These are phyloP conservation scores for Lindgomyces ingoldianus DNA, from an alignment of 495 filamentous ascomycete species.

Conservation along the genomic window DNA sequence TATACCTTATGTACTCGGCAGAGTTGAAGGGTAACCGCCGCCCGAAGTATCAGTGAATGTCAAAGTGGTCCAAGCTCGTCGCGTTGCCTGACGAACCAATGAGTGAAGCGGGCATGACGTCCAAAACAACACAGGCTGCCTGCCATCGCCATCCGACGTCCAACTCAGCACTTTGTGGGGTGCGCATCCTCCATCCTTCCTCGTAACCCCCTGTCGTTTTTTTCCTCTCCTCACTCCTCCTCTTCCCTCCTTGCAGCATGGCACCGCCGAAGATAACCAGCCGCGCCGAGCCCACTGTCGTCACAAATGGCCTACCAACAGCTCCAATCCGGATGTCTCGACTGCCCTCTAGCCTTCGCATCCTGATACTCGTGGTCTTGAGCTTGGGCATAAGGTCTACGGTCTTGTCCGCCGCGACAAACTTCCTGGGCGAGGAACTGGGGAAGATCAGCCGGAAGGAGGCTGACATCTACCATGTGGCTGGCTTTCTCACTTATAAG, in stretches of 20 bases:
- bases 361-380: conserved; percentile 62
- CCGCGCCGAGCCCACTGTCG: conserved; percentile 22
- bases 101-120: conserved; percentile 6
- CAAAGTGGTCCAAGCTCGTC: conserved; percentile 1
- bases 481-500: conserved; percentile 64
- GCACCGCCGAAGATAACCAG: conserved; percentile 5
- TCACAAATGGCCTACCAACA: conserved; percentile 11
- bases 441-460: conserved; percentile 60
- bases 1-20: too few species aligned
- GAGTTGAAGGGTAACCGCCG: too few species aligned
- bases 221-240: not conserved
- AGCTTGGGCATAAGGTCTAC: conserved; percentile 62
- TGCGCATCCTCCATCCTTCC: conserved; percentile 10
- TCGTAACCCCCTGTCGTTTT: conserved; percentile 4
- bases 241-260: not conserved
- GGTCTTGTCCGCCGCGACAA: conserved; percentile 57
- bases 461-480: conserved; percentile 63
- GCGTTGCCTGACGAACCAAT: conserved; percentile 10
- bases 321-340: conserved; percentile 14
- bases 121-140: conserved; percentile 10
- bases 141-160: not conserved
- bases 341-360: conserved; percentile 58
- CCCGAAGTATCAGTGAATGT: too few species aligned
- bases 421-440: conserved; percentile 58
- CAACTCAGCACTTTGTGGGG: conserved; percentile 12